Evolutionary conservation across 2,329 filamentous ascomycete genomes (phyloP), one percentile per base, ranked within the genome.

Genomic region (Pleurostoma richardsiae): DNA sequence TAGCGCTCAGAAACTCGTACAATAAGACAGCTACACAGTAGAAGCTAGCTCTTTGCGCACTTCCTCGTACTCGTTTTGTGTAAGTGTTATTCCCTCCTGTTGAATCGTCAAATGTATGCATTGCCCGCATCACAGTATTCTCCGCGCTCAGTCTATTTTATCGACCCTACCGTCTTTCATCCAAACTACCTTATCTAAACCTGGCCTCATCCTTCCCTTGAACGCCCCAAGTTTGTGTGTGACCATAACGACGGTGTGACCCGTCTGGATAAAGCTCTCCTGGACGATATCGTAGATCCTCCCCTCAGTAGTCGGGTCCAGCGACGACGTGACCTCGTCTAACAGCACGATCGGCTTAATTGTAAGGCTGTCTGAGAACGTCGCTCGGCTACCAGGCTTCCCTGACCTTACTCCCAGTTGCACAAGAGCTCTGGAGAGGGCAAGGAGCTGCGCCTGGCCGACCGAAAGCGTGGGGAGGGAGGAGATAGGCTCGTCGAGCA

Each of bases 381-480:
- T 33, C 5, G 11, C 27, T 10, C 29, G 28, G 10, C 42, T 43
- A 6, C 6, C 10, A 4, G 36, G 40, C 26, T 38, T 8, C 8
- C 38, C 39, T 6, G 44, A 47, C 10, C 45, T 5, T 4, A 58
- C 56, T 3, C 59, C 55, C 36, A 56, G 56, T 10, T 58, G 52
- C 42, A 73, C 52, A 3, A 74, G 52, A 0, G 70, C 66, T 8
- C 73, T 61, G 0, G 64, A 67, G 5, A 77, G 54, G 11, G 62
- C 63, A 40, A 76, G 65, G 1, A 76, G 59, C 53, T 77, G 74
- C 28, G 62, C 53, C 51, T 77, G 68, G 3, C 73, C 73, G 43
- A 42, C 53, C 5, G 56, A 59, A 10, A 59, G 46, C 3, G 44
- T 31, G 2, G 48, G 47, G 11, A 56, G 46, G 6, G 36, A 42